These are phyloP conservation scores for Clitopilus hobsonii DNA, from an alignment of 768 basidiomycete genomes.

Conservation along the genomic window DNA sequence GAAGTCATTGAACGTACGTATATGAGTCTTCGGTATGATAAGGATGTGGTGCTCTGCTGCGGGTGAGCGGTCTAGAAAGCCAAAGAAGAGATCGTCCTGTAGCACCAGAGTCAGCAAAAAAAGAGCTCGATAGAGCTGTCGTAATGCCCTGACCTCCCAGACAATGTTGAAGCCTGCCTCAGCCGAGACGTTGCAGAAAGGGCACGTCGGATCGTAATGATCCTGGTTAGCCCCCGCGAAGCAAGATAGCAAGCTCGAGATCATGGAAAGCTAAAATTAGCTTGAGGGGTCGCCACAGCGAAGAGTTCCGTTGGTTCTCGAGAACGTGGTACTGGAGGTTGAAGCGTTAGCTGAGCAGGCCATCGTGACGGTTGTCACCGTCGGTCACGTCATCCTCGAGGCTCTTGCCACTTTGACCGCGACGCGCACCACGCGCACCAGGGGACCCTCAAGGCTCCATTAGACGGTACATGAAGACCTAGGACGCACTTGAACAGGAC, in stretches of 20 bases:
- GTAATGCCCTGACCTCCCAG: slow-evolving; percentile 42
- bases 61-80: slow-evolving; percentile 48
- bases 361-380: too few species aligned
- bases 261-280: not conserved
- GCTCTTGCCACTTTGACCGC: too few species aligned
- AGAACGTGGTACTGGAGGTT: too few species aligned
- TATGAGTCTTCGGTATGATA: slow-evolving; percentile 48
- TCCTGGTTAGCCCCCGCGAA: not conserved
- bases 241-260: not conserved
- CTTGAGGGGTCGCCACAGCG: not conserved
- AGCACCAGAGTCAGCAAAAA: not conserved
- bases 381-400: too few species aligned
- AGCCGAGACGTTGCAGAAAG: slow-evolving; percentile 40
- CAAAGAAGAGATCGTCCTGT: slow-evolving; percentile 45
- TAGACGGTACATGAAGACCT: too few species aligned
- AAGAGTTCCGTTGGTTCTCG: too few species aligned
- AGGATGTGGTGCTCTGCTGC: slow-evolving; percentile 45
- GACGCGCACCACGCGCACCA: too few species aligned
- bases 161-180: slow-evolving; percentile 41
- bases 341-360: too few species aligned
- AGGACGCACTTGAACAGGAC: too few species aligned
- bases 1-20: slow-evolving; percentile 28
- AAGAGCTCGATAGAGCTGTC: too few species aligned
- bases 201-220: slow-evolving; percentile 18
- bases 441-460: too few species aligned